Evolutionary conservation across 2,329 filamentous ascomycete species (phyloP), one percentile per base, ranked within the genome.

Genomic region (Rhinocladiella mackenziei): DNA sequence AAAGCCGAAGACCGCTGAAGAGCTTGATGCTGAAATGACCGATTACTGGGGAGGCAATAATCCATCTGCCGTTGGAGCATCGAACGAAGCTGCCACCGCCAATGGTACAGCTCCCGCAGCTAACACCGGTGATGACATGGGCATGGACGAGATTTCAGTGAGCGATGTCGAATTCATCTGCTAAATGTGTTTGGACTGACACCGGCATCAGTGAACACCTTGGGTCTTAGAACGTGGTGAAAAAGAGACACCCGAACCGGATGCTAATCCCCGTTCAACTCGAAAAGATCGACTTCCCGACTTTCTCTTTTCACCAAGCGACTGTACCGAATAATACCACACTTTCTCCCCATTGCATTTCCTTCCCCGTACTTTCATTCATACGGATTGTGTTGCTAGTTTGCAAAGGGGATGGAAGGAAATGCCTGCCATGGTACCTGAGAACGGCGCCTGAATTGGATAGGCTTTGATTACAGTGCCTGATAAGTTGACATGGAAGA

Each of bases 1-100:
- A 74, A 94, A 80, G 68, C 70, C 75, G 72, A 97, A 97, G 85
- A 94, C 89, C 0, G 81, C 84, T 1, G 91, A 95, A 64, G 89
- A 98, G 71, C 81, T 98, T 18, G 92, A 98, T 65, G 89, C 87
- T 3, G 92, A 98, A 67, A 98, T 98, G 92, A 83, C 81, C 14
- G 92, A 97, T 67, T 98, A 98, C 72, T 97, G 94, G 64, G 80
- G 75, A 40, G 63, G 65, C 20, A 69, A 62, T 36, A 62, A 65
- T 26, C 58, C 56, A 38, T 62, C 69, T 54, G 69, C 67, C 39
- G 72, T 72, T 55, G 54, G 57, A 18, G 59, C 59, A 25, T 63
- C 69, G 39, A 66, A 64, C 9, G 67, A 64, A 48, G 70, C 71
- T 44, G 62, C 69, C 3, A 64, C 65, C 31, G 72, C 69, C 49